These are phyloP conservation scores for Apiospora phragmitis DNA, from an alignment of 2,329 filamentous ascomycete species.

Conservation along the genomic window DNA sequence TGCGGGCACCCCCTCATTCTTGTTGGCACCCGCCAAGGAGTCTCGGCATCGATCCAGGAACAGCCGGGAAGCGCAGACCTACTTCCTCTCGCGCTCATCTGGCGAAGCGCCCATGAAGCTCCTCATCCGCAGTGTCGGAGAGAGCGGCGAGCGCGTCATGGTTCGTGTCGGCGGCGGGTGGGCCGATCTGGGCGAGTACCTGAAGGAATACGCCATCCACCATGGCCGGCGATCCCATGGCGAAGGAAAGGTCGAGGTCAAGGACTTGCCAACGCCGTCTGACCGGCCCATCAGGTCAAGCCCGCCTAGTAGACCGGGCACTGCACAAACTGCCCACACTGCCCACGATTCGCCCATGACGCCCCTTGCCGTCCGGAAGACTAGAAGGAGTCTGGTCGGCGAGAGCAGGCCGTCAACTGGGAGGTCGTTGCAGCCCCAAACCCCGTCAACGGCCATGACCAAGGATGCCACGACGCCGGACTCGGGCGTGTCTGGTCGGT, in stretches of 20 bases:
- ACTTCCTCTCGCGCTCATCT: conserved; percentile 83
- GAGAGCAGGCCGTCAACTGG: conserved; percentile 26
- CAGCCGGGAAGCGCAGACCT: conserved; percentile 80
- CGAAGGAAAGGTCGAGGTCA: conserved; percentile 59
- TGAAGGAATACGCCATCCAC: conserved; percentile 90
- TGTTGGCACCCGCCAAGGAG: conserved; percentile 61
- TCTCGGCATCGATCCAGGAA: conserved; percentile 48
- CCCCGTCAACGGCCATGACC: conserved; percentile 39
- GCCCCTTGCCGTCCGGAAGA: conserved; percentile 56
- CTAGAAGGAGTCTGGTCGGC: conserved; percentile 45
- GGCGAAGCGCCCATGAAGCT: conserved; percentile 90
- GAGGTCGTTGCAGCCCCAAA: conserved; percentile 38
- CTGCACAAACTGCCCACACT: no score
- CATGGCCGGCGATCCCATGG: conserved; percentile 71
- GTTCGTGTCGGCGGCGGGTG: conserved; percentile 97
- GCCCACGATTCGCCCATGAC: conserved; percentile 41
- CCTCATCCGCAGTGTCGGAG: conserved; percentile 89
- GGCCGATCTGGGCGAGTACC: conserved; percentile 93
- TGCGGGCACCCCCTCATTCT: conserved; percentile 54
- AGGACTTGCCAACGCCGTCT: conserved; percentile 44
- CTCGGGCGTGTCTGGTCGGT: conserved; percentile 46
- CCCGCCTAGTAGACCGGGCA: conserved; percentile 41
- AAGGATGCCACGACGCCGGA: conserved; percentile 41
- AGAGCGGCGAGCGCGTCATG: conserved; percentile 91
- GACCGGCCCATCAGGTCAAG: conserved; percentile 39